Evolutionary conservation across 805 yeast species (phyloP), one percentile per base, ranked within the genome.

Genomic region (Pichia cabralensis): DNA sequence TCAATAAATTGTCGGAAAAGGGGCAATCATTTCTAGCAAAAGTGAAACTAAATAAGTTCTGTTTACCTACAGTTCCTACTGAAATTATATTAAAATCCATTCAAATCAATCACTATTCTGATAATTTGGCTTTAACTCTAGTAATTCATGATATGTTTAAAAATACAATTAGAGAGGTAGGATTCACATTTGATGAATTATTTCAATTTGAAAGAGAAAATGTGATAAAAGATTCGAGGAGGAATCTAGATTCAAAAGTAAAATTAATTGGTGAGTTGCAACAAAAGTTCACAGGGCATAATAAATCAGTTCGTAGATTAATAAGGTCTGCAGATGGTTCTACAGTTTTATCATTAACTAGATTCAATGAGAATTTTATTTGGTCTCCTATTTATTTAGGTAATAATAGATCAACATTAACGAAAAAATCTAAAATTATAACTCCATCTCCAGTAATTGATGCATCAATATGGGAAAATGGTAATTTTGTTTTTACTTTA

Each of bases 251-350:
- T 5, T 12, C 8, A 2, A 34, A 30, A 12, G 17, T 13, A 7
- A 16, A 5, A 12, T 4, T 10, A 2, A 43, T 60, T 9, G 64
- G 62, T 6, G 42, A 41, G 5, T 43, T 76, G 8, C 59, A 64
- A 17, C 67, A 76, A 42, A 76, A 80, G 44, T 71, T 79, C 35
- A 84, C 94, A 2, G 97, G 97, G 1, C 96, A 86, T 50, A 70
- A 74, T 36, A 86, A 86, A 50, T 82, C 95, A 0, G 76, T 88
- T 16, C 74, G 71, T 44, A 67, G 65, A 31, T 54, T 88, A 3
- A 60, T 73, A 13, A 72, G 86, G 46, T 80, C 94, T 1, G 60
- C 74, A 6, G 73, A 75, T 47, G 89, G 88, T 23, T 60, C 65
- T 19, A 67, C 80, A 0, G 52, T 77, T 40, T 52, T 80, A 9